Percentiles rank a stretch among this genome's conserved stretches.
These are phyloP conservation scores for Metschnikowia vanudenii DNA, from an alignment of 805 yeast genomes.

Conservation along the genomic window DNA sequence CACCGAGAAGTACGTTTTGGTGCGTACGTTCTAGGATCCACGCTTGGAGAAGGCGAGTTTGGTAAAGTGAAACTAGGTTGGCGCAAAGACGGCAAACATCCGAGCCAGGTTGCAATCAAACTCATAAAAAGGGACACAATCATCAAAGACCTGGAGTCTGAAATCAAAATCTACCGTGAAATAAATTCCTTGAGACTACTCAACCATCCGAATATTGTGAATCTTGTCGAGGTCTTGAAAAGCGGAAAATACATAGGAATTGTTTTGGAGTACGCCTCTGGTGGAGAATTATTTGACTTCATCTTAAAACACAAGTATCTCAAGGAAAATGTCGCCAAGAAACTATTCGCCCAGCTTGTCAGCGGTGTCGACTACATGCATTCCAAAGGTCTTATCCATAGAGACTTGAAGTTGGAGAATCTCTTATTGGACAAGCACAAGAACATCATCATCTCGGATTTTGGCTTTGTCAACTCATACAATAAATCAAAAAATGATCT, in stretches of 20 bases:
- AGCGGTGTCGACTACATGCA: conserved; percentile 92
- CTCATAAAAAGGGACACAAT: conserved; percentile 85
- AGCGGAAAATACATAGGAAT: conserved; percentile 95
- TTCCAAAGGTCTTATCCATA: conserved; percentile 73
- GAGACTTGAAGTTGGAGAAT: conserved; percentile 76
- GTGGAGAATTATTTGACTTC: conserved; percentile 94
- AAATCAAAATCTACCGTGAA: conserved; percentile 87
- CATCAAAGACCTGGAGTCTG: conserved; percentile 82
- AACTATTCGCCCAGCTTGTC: conserved; percentile 87
- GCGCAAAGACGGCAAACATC: conserved; percentile 78
- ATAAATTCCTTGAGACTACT: conserved; percentile 84
- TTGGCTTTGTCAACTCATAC: conserved; percentile 93
- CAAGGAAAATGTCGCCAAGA: conserved; percentile 83
- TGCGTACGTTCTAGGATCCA: conserved; percentile 83
- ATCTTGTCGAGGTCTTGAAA: conserved; percentile 87
- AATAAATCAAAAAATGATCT: conserved; percentile 56
- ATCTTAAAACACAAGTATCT: conserved; percentile 82
- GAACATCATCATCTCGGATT: conserved; percentile 83
- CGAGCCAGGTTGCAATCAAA: conserved; percentile 90
- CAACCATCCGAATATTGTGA: conserved; percentile 91
- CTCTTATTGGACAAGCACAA: conserved; percentile 78
- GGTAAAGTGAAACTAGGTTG: conserved; percentile 97
- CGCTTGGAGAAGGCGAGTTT: conserved; percentile 97
- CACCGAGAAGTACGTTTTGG: conserved; percentile 83
- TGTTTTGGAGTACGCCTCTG: conserved; percentile 93